Evolutionary conservation across 176 grass and related monocot species (phyloP).

Genomic region (Cenchrus purpureus): DNA sequence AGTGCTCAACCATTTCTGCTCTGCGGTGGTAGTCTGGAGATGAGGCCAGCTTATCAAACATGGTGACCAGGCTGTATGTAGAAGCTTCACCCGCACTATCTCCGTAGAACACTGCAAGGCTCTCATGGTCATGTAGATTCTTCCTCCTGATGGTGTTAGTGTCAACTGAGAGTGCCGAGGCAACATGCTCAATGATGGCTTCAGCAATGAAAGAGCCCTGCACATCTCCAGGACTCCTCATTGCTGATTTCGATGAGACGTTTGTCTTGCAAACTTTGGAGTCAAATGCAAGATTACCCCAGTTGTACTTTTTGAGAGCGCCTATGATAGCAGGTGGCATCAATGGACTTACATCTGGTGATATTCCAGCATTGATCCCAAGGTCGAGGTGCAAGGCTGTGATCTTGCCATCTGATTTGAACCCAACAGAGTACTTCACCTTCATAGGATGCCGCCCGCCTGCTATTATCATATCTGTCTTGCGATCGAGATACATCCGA

Average conservation of each 20-base stretch:
- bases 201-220: conserved; percentile 93
- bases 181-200: conserved; percentile 83
- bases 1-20: conserved; percentile 37
- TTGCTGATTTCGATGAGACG: conserved; percentile 59
- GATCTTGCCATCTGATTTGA: conserved; percentile 82
- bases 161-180: conserved; percentile 55
- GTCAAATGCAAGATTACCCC: conserved; percentile 70
- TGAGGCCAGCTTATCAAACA: conserved; percentile 68
- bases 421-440: conserved; percentile 70
- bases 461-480: conserved; percentile 79
- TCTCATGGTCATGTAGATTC: conserved; percentile 75
- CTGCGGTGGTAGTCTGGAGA: conserved; percentile 60
- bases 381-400: conserved; percentile 67
- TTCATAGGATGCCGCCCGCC: conserved; percentile 87
- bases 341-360: conserved; percentile 48
- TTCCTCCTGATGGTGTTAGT: conserved; percentile 63
- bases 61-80: conserved; percentile 69
- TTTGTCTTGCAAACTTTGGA: conserved; percentile 85
- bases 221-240: conserved; percentile 71
- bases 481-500: conserved; percentile 76
- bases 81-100: conserved; percentile 43
- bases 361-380: conserved; percentile 63
- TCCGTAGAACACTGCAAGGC: conserved; percentile 59
- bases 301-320: conserved; percentile 84
- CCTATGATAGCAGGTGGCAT: conserved; percentile 22